Evolutionary conservation across 163 green algal species (phyloP).

Genomic region (Chlorella variabilis): DNA sequence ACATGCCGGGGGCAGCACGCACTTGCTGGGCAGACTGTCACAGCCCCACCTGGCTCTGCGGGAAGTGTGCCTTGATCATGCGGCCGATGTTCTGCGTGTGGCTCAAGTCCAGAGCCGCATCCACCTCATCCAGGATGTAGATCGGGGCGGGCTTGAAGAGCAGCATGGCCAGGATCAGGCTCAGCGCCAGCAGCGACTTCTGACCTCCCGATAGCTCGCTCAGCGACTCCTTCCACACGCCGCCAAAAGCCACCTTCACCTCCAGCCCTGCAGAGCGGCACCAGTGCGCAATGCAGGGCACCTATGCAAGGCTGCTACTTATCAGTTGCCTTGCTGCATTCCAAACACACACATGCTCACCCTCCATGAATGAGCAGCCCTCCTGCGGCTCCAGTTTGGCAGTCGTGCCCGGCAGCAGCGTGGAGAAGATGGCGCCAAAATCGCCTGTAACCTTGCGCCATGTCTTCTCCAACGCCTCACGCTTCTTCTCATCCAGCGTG

Average conservation of each 20-base stretch:
- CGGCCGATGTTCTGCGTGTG: conserved; percentile 99
- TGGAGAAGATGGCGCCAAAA: conserved; percentile 98
- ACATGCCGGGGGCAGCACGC: too few species aligned
- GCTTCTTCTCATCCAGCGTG: conserved; percentile 98
- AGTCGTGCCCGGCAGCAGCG: conserved; percentile 93
- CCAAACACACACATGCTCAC: conserved; percentile 38
- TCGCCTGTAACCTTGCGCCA: conserved; percentile 92
- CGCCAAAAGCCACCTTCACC: conserved; percentile 95
- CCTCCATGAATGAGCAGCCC: conserved; percentile 87
- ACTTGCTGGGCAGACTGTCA: too few species aligned
- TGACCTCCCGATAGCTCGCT: conserved; percentile 97
- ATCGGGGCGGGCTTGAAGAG: conserved; percentile 98
- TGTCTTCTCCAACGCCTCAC: conserved; percentile 82
- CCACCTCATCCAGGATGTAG: conserved; percentile 99
- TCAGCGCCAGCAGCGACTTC: conserved; percentile 95
- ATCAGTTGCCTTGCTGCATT: too few species aligned
- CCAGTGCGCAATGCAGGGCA: background rate
- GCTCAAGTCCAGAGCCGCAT: conserved; percentile 97
- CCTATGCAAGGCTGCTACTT: too few species aligned
- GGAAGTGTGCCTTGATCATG: conserved; percentile 99
- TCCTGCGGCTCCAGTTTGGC: conserved; percentile 93
- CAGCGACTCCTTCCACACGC: conserved; percentile 98
- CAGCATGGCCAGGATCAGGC: conserved; percentile 96
- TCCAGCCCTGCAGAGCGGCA: conserved; percentile 76
- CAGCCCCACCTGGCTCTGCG: conserved; percentile 64